Evolutionary conservation across 176 grass and related monocot genomes (phyloP).

Genomic region (Elymus sibiricus): DNA sequence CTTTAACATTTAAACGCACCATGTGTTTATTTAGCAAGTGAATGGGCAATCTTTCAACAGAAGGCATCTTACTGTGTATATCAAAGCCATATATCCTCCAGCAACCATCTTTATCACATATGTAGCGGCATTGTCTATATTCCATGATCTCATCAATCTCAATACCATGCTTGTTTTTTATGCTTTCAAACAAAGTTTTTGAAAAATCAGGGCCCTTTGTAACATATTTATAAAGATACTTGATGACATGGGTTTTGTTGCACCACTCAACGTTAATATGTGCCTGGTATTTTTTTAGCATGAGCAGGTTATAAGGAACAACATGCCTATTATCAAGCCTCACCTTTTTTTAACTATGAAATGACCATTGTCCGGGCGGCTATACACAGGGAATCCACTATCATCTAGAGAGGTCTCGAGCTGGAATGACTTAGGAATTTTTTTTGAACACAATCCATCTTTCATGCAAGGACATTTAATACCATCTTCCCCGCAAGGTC

Average conservation of each 20-base stretch:
- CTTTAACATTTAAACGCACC: neutral
- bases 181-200: neutral
- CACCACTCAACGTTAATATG: neutral
- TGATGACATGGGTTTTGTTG: neutral
- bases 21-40: neutral
- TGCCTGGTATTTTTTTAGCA: neutral
- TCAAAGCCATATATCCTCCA: neutral
- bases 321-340: neutral
- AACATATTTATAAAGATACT: neutral
- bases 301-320: neutral
- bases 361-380: neutral
- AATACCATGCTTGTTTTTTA: neutral
- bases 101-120: neutral
- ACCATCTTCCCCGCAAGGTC: neutral
- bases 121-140: neutral
- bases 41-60: neutral
- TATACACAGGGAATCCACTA: neutral
- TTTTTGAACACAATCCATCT: neutral
- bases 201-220: neutral
- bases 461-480: no score
- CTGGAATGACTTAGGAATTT: neutral
- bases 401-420: neutral
- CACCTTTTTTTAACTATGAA: neutral
- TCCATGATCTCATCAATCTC: neutral
- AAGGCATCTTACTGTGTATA: neutral